phyloP scores from a whole-genome alignment of 83 land plant genomes.

The Larix sibirica region DNA sequence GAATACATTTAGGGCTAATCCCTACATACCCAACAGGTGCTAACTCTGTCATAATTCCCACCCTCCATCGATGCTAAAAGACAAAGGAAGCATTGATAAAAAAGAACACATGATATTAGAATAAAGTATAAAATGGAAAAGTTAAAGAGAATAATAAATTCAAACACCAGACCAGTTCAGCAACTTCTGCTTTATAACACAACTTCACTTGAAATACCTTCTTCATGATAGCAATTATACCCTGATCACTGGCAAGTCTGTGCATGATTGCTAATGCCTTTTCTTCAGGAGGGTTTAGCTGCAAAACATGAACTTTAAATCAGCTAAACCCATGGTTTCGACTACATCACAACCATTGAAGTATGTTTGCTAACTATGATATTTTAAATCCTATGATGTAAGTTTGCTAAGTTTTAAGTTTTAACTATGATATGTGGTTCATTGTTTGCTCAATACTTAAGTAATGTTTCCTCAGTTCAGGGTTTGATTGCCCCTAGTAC shows the following conservation, averaged over 20 bases:
- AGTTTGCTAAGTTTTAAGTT: too few species aligned
- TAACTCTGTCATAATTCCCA: slow-evolving; percentile 95
- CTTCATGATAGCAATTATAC: slow-evolving; percentile 95
- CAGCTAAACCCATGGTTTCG: too few species aligned
- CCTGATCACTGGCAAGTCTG: slow-evolving; percentile 95
- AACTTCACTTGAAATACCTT: slow-evolving; percentile 53
- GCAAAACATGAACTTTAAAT: not conserved
- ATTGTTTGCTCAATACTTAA: too few species aligned
- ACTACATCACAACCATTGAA: too few species aligned
- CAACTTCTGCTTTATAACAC: not conserved
- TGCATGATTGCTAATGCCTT: slow-evolving; percentile 87
- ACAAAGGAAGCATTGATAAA: slow-evolving; percentile 2
- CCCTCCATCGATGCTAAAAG: slow-evolving; percentile 87
- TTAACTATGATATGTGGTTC: too few species aligned
- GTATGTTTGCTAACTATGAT: too few species aligned
- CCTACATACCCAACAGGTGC: slow-evolving; percentile 98
- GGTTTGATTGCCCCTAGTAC: too few species aligned
- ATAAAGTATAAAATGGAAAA: not conserved
- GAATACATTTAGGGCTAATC: slow-evolving; percentile 85
- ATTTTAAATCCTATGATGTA: too few species aligned
- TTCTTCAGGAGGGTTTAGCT: slow-evolving; percentile 87
- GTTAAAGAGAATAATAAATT: slow-evolving; percentile 1
- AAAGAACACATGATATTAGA: not conserved
- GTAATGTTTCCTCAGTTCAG: too few species aligned
- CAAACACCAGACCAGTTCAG: not conserved